Percentiles rank a stretch among this genome's conserved stretches.
Conservation (phyloP, 2,329 filamentous ascomycete species). For the Xylariales sp. region DNA sequence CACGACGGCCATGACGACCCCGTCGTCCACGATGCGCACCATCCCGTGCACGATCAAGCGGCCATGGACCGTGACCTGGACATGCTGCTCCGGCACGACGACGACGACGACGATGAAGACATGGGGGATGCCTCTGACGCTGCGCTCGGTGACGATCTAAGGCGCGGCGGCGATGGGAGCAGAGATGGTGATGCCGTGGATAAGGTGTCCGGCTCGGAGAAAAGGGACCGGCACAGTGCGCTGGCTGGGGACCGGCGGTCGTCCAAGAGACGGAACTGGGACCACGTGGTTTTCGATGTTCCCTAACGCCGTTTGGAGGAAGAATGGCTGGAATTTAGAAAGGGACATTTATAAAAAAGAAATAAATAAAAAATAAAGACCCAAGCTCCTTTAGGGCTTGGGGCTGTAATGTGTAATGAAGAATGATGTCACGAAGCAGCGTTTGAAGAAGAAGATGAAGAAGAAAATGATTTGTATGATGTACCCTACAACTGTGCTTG, state of each 20-base stretch:
- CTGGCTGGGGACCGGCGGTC: slow-evolving; percentile 5
- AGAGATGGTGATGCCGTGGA: not conserved
- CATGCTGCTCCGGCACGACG: slow-evolving; percentile 23
- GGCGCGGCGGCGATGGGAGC: slow-evolving; percentile 1
- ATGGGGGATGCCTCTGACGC: slow-evolving; percentile 5
- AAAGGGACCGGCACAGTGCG: slow-evolving; percentile 4
- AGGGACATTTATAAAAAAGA: too few species aligned
- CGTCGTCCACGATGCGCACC: not conserved
- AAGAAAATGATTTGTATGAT: too few species aligned
- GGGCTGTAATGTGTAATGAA: too few species aligned
- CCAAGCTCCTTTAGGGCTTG: too few species aligned
- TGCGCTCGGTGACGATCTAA: too few species aligned
- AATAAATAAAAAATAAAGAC: too few species aligned
- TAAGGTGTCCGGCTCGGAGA: not conserved
- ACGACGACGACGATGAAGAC: slow-evolving; percentile 19
- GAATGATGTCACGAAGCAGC: too few species aligned
- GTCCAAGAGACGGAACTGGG: slow-evolving; percentile 10
- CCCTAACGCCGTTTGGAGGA: too few species aligned
- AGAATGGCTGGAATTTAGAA: too few species aligned
- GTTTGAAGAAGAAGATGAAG: too few species aligned
- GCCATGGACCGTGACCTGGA: slow-evolving; percentile 22
- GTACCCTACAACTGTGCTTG: too few species aligned
- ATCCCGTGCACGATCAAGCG: slow-evolving; percentile 11
- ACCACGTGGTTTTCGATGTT: slow-evolving; percentile 8
- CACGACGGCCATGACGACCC: slow-evolving; percentile 12